Conservation (phyloP, 306 rosid species). For the Prunus armeniaca region DNA sequence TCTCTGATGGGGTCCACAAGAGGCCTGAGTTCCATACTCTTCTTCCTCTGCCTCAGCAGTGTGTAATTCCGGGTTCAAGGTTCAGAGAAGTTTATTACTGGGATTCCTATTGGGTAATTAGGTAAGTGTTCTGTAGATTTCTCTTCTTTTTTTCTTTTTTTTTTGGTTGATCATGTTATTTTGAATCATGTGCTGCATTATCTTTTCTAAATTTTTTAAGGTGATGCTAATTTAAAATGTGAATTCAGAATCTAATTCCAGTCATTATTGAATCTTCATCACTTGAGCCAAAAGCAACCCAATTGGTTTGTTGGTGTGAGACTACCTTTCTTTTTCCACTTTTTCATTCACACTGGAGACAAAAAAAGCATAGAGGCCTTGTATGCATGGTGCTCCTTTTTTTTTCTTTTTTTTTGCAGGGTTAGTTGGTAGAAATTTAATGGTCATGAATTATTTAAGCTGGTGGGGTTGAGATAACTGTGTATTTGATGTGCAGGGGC, state of each 20-base stretch:
- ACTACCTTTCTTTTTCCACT: neutral
- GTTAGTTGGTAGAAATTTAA: neutral
- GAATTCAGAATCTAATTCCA: neutral
- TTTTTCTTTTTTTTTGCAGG: neutral
- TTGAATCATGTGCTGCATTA: neutral
- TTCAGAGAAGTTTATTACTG: constrained; percentile 89
- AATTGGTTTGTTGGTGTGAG: neutral
- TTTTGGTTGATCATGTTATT: neutral
- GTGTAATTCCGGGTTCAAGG: constrained; percentile 72
- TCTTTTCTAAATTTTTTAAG: neutral
- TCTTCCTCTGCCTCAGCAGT: constrained; percentile 54
- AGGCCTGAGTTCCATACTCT: constrained; percentile 62
- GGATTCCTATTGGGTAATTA: constrained; percentile 92
- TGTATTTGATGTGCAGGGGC: constrained; percentile 48
- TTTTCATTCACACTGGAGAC: neutral
- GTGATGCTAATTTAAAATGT: neutral
- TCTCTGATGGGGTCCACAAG: constrained; percentile 32
- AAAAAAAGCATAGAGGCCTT: neutral
- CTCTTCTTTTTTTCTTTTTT: neutral
- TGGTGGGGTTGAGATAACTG: neutral
- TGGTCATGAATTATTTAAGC: neutral
- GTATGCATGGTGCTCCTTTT: neutral
- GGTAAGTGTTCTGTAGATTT: constrained; percentile 34
- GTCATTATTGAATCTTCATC: neutral
- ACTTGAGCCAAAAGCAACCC: neutral